Evolutionary conservation across 805 yeast genomes (phyloP).

Genomic region (Kurtzmaniella fragi): DNA sequence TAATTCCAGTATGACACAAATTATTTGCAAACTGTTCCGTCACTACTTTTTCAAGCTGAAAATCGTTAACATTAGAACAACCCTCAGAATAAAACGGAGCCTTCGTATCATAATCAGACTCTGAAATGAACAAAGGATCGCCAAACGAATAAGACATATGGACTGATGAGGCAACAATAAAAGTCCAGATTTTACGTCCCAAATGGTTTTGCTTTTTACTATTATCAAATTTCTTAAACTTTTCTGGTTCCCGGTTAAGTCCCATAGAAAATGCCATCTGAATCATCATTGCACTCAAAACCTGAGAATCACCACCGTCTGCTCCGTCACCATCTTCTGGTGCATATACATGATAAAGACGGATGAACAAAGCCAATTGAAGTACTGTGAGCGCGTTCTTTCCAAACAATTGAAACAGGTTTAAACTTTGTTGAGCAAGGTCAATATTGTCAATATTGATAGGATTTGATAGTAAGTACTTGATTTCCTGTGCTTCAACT

Average conservation of each 20-base stretch:
- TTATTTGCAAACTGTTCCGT: slow-evolving; percentile 24
- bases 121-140: slow-evolving; percentile 34
- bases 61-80: slow-evolving; percentile 32
- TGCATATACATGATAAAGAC: slow-evolving; percentile 29
- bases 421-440: slow-evolving; percentile 51
- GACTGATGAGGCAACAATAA: slow-evolving; percentile 41
- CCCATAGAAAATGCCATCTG: slow-evolving; percentile 39
- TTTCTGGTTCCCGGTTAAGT: slow-evolving; percentile 36
- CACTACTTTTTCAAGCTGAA: slow-evolving; percentile 37
- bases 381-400: slow-evolving; percentile 24
- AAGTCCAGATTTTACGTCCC: slow-evolving; percentile 58
- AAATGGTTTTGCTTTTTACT: slow-evolving; percentile 33
- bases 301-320: slow-evolving; percentile 33
- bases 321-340: slow-evolving; percentile 41
- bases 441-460: slow-evolving; percentile 40
- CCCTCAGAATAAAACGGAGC: slow-evolving; percentile 40
- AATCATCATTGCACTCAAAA: slow-evolving; percentile 20
- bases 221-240: slow-evolving; percentile 16
- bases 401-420: slow-evolving; percentile 48
- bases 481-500: slow-evolving; percentile 18
- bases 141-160: slow-evolving; percentile 46
- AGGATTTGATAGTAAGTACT: slow-evolving; percentile 42
- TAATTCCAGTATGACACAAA: slow-evolving; percentile 22
- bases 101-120: slow-evolving; percentile 45
- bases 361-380: slow-evolving; percentile 24